Conservation (phyloP, 768 basidiomycete genomes). For the Heimioporus sp. region DNA sequence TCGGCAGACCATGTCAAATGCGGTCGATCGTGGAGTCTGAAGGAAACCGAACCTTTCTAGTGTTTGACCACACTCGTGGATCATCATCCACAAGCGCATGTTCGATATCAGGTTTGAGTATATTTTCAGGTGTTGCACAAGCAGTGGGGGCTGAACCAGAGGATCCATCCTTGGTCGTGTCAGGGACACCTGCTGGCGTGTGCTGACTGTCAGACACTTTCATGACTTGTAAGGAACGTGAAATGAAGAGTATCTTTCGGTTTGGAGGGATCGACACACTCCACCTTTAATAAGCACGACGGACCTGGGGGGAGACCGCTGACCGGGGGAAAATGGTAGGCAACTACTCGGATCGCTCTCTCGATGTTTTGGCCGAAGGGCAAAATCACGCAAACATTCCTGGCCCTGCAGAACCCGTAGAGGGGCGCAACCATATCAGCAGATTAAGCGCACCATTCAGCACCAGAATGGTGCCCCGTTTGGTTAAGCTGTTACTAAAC, state of each 20-base stretch:
- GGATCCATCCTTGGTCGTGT: not conserved
- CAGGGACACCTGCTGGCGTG: not conserved
- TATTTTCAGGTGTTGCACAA: not conserved
- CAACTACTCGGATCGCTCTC: too few relatives aligned
- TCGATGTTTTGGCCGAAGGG: too few relatives aligned
- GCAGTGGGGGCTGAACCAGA: not conserved
- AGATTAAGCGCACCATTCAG: too few relatives aligned
- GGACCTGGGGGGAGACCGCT: too few relatives aligned
- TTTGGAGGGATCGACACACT: not conserved
- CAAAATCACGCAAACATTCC: too few relatives aligned
- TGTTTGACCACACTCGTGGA: slow-evolving; percentile 56
- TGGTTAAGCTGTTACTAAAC: too few relatives aligned
- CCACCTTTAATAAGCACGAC: too few relatives aligned
- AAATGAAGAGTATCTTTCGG: not conserved
- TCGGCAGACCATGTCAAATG: not conserved
- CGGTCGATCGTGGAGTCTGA: not conserved
- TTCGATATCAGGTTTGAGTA: slow-evolving; percentile 33
- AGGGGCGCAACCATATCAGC: too few relatives aligned
- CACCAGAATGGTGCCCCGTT: too few relatives aligned
- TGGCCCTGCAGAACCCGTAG: too few relatives aligned
- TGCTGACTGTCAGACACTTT: slow-evolving; percentile 1
- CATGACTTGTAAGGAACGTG: slow-evolving; percentile 6
- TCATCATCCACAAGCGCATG: slow-evolving; percentile 52
- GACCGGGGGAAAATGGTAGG: too few relatives aligned
- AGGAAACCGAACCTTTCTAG: slow-evolving; percentile 47